A percentile compares a stretch with the other conserved stretches of the same genome.
phyloP scores from a whole-genome alignment of 2,329 filamentous ascomycete species.

The Nemania serpens region DNA sequence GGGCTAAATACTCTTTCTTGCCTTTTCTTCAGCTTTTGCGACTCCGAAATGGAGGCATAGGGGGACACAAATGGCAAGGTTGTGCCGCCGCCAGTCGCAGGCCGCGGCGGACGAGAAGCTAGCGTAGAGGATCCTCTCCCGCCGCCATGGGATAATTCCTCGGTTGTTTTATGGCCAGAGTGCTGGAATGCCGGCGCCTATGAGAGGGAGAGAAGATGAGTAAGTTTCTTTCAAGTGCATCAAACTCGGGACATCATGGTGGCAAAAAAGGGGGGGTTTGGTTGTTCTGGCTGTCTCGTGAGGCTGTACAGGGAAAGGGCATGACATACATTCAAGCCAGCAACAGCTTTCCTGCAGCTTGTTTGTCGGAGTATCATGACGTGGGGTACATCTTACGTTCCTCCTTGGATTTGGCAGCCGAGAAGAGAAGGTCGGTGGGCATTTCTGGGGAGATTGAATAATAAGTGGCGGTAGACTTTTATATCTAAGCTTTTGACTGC shows the following conservation, averaged over 20 bases:
- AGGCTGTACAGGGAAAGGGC: background rate
- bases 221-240: background rate
- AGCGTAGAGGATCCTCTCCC: slow-evolving; percentile 24
- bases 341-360: slow-evolving; percentile 47
- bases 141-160: slow-evolving; percentile 30
- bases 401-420: background rate
- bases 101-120: slow-evolving; percentile 32
- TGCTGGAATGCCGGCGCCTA: slow-evolving; percentile 37
- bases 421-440: background rate
- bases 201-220: slow-evolving; percentile 20
- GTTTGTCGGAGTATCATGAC: slow-evolving; percentile 48
- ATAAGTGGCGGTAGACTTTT: slow-evolving; percentile 9
- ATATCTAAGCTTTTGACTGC: slow-evolving; percentile 2
- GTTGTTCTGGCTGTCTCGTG: slow-evolving; percentile 19
- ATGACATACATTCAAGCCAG: slow-evolving; percentile 43
- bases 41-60: slow-evolving; percentile 48
- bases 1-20: slow-evolving; percentile 50
- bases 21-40: slow-evolving; percentile 53
- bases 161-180: slow-evolving; percentile 29
- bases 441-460: background rate
- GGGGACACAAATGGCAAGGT: slow-evolving; percentile 38
- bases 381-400: slow-evolving; percentile 32
- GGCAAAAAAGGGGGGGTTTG: background rate
- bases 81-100: slow-evolving; percentile 36
- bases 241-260: background rate